Evolutionary conservation across 495 filamentous ascomycete genomes (phyloP), one percentile per base, ranked within the genome.

Genomic region (Pyrenopolyporus hunteri): DNA sequence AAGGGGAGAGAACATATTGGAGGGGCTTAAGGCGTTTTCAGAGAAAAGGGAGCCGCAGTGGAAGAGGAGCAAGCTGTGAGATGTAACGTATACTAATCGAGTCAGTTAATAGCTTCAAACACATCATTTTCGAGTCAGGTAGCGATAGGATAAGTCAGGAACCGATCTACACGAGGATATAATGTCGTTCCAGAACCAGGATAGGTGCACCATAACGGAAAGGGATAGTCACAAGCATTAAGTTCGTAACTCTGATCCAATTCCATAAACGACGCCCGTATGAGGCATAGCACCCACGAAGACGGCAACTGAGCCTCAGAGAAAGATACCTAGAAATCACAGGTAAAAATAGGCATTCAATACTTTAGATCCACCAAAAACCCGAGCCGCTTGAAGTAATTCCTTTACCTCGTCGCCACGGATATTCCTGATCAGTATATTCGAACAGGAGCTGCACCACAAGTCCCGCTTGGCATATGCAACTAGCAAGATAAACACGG

Each of bases 1-100:
- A 53, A 71, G 64, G 46, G 73, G 75, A 4, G 71, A 74, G 44
- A 78, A 78, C 59, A 69, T 74, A 3, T 19, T 64, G 26, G 74
- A 76, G 48, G 74, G 75, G 1, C 36, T 76, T 20, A 63, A 63
- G 45, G 74, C 75, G 6, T 78, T 78, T 45, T 46, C 56, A 3
- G 73, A 77, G 54, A 78, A 78, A 64, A 69, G 73, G 31, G 52
- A 67, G 42, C 74, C 75, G 3, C 45, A 44, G 33, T 78, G 75
- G 75, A 75, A 68, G 55, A 54, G 48, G 36, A 70, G 68, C 56
- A 70, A 55, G 62, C 68, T 66, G 14, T 59, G 46, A 61, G 20
- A n/a, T 54, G 19, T 19, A 1, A 13, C 14, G 9, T 17, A 2
- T 42, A 10, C 2, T 33, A 42, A 11, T 13, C 40, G 31, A 19